Evolutionary conservation across 2,329 filamentous ascomycete genomes (phyloP), one percentile per base, ranked within the genome.

Genomic region (Cylindrodendrum hubeiense): DNA sequence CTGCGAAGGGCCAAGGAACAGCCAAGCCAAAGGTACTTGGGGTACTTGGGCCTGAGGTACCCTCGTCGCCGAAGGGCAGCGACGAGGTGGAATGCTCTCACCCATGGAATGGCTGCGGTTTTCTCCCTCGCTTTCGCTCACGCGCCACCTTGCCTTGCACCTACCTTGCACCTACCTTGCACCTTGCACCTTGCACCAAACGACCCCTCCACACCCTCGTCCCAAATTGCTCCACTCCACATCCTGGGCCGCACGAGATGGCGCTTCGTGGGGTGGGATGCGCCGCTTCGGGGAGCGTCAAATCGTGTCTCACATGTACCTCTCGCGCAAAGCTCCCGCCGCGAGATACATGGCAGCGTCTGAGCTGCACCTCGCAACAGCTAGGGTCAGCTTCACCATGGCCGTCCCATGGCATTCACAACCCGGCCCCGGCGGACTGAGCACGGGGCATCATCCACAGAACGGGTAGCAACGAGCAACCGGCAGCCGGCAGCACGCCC

Each of bases 61-160:
- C 55, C 52, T 44, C 15, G 2, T 19, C 30, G 13, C 2, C 8
- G 13, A 13, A 22, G 13, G 50, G 33, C 22, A 52, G 49, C 17
- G 30, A 24, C 34, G 9, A 28, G 28, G 49, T 50, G 55, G 61
- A 64, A 64, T 64, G 55, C 50, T 41, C 24, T 33, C 54, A 37
- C 3, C 37, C 46, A 33, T 49, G 43, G 37, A 41, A 41, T 41
- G 37, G 19, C 19, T n/a, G 37, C 37, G n/a, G 37, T 12, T 39
- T 3, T 59, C 47, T 52, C 26, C 17, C 37, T 64, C 55, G 55
- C 34, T 55, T 46, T 64, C 60, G 60, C 60, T 55, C 60, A 54
- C 49, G 52, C 44, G 44, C 46, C n/a, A 56, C 30, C 26, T 39
- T 30, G 22, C 21, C 26, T 55, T 28, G 26, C 60, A n/a, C n/a